These are phyloP conservation scores for Abortiporus biennis DNA, from an alignment of 1,284 basidiomycete species.

Conservation along the genomic window DNA sequence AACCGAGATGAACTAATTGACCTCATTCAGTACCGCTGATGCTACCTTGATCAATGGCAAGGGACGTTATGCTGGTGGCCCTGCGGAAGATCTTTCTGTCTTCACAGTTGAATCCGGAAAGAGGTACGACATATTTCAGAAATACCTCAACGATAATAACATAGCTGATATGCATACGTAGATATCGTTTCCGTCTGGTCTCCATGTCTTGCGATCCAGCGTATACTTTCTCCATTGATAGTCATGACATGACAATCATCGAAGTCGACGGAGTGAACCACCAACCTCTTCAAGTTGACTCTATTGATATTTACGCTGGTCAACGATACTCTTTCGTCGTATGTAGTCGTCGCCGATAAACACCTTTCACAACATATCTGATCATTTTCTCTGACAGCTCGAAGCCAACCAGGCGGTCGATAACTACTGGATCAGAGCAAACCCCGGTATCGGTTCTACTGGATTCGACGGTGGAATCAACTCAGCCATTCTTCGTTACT, in stretches of 20 bases:
- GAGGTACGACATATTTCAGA: conserved; percentile 17
- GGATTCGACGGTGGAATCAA: conserved; percentile 31
- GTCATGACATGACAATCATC: conserved; percentile 29
- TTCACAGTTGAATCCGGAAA: conserved; percentile 25
- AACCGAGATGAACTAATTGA: too few relatives aligned
- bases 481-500: conserved; percentile 18
- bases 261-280: conserved; percentile 27
- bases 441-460: conserved; percentile 25
- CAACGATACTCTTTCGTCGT: conserved; percentile 34
- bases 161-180: not conserved
- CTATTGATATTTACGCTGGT: conserved; percentile 28
- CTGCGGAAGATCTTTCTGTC: conserved; percentile 22
- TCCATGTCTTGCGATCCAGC: conserved; percentile 35
- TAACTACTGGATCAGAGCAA: conserved; percentile 37
- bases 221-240: conserved; percentile 27
- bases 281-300: conserved; percentile 26
- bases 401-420: conserved; percentile 25
- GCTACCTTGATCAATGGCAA: conserved; percentile 47
- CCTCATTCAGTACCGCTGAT: conserved; percentile 6
- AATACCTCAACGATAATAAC: not conserved
- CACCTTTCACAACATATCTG: not conserved
- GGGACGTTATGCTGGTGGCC: conserved; percentile 23
- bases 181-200: conserved; percentile 37
- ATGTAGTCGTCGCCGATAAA: conserved; percentile 8
- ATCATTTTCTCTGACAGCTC: conserved; percentile 12